phyloP scores from a whole-genome alignment of 306 rosid species.

The Vachellia pachyceras region DNA sequence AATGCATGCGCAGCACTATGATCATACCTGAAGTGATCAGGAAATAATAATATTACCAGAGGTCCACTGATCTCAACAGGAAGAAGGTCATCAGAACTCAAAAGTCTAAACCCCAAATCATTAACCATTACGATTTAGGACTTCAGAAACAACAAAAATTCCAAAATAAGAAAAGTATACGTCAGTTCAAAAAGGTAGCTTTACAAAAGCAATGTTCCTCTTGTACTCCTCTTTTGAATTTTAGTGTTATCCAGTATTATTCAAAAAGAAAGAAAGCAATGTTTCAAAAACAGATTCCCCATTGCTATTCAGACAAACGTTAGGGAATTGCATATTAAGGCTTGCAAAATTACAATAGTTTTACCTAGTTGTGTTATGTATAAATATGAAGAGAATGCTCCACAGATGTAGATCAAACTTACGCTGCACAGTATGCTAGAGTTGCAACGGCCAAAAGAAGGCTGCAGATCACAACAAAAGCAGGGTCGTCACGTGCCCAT shows the following conservation, averaged over 20 bases:
- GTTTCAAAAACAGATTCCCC: conserved; percentile 15
- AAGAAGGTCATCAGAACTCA: conserved; percentile 23
- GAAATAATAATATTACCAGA: conserved; percentile 35
- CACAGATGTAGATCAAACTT: conserved; percentile 59
- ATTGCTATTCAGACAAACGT: conserved; percentile 28
- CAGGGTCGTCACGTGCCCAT: conserved; percentile 99
- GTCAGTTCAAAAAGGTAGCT: neutral
- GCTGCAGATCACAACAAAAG: conserved; percentile 98
- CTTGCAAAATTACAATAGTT: conserved; percentile 24
- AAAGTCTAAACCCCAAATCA: conserved; percentile 9
- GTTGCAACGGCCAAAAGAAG: conserved; percentile 88
- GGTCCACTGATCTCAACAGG: conserved; percentile 18
- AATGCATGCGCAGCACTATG: conserved; percentile 88
- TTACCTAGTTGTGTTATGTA: conserved; percentile 21
- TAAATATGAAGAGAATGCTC: conserved; percentile 33
- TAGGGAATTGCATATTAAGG: conserved; percentile 30
- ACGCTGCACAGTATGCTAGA: conserved; percentile 97
- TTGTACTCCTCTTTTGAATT: too few species aligned
- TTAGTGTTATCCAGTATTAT: too few species aligned
- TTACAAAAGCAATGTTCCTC: too few species aligned
- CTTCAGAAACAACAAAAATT: conserved; percentile 25
- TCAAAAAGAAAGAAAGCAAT: too few species aligned
- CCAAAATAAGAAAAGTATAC: neutral
- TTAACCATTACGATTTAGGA: conserved; percentile 19
- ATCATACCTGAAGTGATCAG: conserved; percentile 77